Percentiles rank a stretch among this genome's conserved stretches.
phyloP scores from a whole-genome alignment of 192 early-diverging fungal species.

The Funneliformis mosseae region DNA sequence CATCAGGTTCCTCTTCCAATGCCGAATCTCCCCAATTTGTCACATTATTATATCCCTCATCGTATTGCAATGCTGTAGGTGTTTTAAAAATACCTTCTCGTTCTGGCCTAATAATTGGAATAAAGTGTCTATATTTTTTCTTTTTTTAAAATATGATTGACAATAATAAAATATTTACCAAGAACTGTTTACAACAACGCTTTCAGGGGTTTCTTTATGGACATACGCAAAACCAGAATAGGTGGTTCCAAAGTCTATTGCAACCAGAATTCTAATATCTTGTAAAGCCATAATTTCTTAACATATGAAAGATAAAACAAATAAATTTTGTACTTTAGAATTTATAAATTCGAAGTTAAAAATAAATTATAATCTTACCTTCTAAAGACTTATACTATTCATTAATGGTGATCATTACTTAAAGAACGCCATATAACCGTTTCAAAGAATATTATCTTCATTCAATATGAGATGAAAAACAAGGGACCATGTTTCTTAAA shows the following conservation, averaged over 20 bases:
- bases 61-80: constrained; percentile 27
- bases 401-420: too few species aligned
- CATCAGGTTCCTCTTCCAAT: neutral
- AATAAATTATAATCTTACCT: too few species aligned
- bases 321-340: too few species aligned
- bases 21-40: constrained; percentile 14
- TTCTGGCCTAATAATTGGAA: constrained; percentile 9
- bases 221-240: constrained; percentile 9
- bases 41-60: neutral
- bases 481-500: too few species aligned
- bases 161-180: neutral
- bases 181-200: neutral
- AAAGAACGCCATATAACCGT: too few species aligned
- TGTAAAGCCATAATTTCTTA: neutral
- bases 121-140: neutral
- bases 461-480: too few species aligned
- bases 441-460: too few species aligned
- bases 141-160: neutral
- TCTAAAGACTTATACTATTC: too few species aligned
- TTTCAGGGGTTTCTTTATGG: neutral
- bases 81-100: neutral
- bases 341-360: too few species aligned
- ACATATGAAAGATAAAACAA: too few species aligned
- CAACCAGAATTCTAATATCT: neutral
- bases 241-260: constrained; percentile 21